Conservation (phyloP, 208 protist genomes). For the Trypanosoma platydactyli region DNA sequence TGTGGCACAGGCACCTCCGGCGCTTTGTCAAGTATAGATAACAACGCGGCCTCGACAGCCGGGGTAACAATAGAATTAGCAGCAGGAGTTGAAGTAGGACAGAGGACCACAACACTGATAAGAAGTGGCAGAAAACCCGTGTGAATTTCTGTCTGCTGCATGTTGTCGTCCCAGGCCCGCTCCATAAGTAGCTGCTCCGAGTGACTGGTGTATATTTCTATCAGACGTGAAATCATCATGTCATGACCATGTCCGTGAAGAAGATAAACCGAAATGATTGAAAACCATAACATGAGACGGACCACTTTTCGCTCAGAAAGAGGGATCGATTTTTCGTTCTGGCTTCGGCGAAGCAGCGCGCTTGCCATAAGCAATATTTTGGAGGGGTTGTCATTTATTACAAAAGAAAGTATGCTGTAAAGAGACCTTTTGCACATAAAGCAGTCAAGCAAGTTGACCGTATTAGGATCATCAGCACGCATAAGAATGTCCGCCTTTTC, state of each 20-base stretch:
- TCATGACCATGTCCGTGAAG: conserved; percentile 22
- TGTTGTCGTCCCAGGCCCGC: conserved; percentile 24
- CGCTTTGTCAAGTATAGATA: conserved; percentile 18
- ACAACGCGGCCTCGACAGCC: conserved; percentile 15
- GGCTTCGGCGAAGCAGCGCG: conserved; percentile 43
- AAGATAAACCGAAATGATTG: conserved; percentile 48
- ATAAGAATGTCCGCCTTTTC: conserved; percentile 68
- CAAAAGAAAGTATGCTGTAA: conserved; percentile 28
- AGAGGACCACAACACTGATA: conserved; percentile 56
- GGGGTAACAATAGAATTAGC: conserved; percentile 25
- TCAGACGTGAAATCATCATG: conserved; percentile 34
- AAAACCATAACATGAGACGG: conserved; percentile 69
- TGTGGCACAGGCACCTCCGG: background rate
- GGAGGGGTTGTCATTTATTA: conserved; percentile 29
- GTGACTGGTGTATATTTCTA: conserved; percentile 52
- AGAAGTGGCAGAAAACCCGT: conserved; percentile 76
- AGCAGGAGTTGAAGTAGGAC: conserved; percentile 30
- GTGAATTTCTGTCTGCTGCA: conserved; percentile 56
- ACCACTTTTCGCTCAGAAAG: conserved; percentile 31
- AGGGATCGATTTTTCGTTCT: conserved; percentile 31
- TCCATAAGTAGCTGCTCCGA: conserved; percentile 15
- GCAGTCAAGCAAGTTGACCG: conserved; percentile 18
- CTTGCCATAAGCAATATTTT: conserved; percentile 41
- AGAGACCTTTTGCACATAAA: conserved; percentile 34
- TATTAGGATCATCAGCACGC: conserved; percentile 34